Evolutionary conservation across 2,329 filamentous ascomycete species (phyloP).

Genomic region (Ilyonectria destructans): DNA sequence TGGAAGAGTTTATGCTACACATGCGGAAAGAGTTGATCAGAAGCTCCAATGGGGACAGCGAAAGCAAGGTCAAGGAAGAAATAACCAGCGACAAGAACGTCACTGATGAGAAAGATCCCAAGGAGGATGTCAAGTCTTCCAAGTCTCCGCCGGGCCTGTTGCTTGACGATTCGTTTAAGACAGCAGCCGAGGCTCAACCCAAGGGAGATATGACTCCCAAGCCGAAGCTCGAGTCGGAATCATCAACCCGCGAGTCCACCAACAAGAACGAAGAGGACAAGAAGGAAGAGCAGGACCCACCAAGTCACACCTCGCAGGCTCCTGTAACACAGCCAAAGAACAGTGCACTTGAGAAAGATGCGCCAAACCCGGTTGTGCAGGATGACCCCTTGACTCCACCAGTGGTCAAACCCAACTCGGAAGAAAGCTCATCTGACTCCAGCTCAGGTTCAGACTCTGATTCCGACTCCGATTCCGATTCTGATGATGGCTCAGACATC

Average conservation of each 20-base stretch:
- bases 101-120: constrained; percentile 23
- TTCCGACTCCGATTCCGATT: constrained; percentile 41
- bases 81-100: constrained; percentile 27
- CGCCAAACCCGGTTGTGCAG: constrained; percentile 35
- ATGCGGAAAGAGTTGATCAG: constrained; percentile 45
- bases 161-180: constrained; percentile 45
- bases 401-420: constrained; percentile 26
- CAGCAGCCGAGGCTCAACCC: constrained; percentile 29
- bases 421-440: constrained; percentile 33
- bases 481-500: constrained; percentile 46
- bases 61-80: constrained; percentile 35
- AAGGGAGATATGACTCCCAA: constrained; percentile 16
- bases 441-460: constrained; percentile 46
- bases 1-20: constrained; percentile 46
- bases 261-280: constrained; percentile 33
- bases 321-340: constrained; percentile 21
- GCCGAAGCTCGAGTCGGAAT: constrained; percentile 19
- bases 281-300: constrained; percentile 4
- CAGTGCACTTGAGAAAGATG: constrained; percentile 24
- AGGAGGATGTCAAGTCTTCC: constrained; percentile 25
- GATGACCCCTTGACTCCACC: constrained; percentile 36
- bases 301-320: constrained; percentile 5
- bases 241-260: constrained; percentile 21
- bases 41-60: not conserved
- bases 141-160: constrained; percentile 39